Base-by-base conservation (phyloP, 1,284 basidiomycete genomes). In the Tremellales sp. region DNA sequence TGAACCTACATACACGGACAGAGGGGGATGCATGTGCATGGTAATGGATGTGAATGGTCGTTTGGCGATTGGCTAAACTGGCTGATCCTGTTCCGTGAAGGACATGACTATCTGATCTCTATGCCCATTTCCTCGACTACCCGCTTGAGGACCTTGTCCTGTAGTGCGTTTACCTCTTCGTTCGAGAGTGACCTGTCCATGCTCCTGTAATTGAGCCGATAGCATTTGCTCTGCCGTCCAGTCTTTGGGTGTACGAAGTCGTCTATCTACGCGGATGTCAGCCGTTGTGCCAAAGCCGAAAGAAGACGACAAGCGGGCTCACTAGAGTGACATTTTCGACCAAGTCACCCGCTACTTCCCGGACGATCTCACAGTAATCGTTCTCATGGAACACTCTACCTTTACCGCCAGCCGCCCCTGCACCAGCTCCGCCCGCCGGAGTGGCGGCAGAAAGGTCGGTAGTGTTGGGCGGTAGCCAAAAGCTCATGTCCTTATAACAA, bases 181-280 rank as follows among this genome's bases (percentile, higher is more conserved):
- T 93, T 94, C 25, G 87, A 86, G 51, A 98, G 73, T 13, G 88
- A 92, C 65, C 87, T 83, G 70, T 98, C 94, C 92, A 98, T 97
- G 29, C 91, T 96, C 47, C 93, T 80, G 72, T 97, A 99, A 64
- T 90, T 91, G 57, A 98, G 82, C 43, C 94, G 81, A 74, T 91
- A 97, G 71, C 92, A 93, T 56, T 86, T 76, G 60, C 89, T 93
- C 55, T 80, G 81, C 43, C 84, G 80, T 23, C 81, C 78, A 4
- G 90, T 90, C 75, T 90, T 94, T 0, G 92, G 92, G 73, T 99
- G 91, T 12, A 80, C 80, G 72, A 97, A 99, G 44, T 83, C 79
- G 75, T 99, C 96, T 62, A 96, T 87, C 91, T 93, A 61, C 1
- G n/a, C n/a, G n/a, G 3, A 25, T 21, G 41, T 40, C 13, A 21